These are phyloP conservation scores for Jackrogersella minutella DNA, from an alignment of 495 filamentous ascomycete species.

Conservation along the genomic window DNA sequence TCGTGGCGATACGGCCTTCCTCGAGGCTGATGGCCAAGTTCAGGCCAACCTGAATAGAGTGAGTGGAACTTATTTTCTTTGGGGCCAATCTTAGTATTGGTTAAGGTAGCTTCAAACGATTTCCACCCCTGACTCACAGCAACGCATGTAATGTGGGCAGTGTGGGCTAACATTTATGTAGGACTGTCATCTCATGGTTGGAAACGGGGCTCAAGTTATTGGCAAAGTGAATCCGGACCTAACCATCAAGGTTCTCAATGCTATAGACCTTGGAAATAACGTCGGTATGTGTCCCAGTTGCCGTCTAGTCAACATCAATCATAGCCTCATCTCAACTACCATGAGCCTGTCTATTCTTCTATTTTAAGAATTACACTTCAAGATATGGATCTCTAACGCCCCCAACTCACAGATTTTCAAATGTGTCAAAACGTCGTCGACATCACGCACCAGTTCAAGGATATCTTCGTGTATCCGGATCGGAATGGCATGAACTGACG, in stretches of 20 bases:
- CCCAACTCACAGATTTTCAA: constrained; percentile 69
- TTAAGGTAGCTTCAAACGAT: too few relatives aligned
- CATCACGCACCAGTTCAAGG: constrained; percentile 83
- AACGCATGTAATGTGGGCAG: not conserved
- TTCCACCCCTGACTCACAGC: not conserved
- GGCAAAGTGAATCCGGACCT: constrained; percentile 89
- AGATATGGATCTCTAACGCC: not conserved
- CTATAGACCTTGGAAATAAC: constrained; percentile 78
- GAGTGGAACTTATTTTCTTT: constrained; percentile 34
- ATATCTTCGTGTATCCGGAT: constrained; percentile 59
- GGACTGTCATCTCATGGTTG: constrained; percentile 80
- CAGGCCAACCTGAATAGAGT: constrained; percentile 77
- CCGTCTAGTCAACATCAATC: not conserved
- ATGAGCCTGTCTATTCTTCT: not conserved
- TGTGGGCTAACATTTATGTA: constrained; percentile 49
- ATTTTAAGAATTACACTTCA: not conserved
- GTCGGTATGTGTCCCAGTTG: constrained; percentile 61
- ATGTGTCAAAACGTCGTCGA: constrained; percentile 85
- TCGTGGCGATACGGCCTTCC: constrained; percentile 79
- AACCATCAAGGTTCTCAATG: constrained; percentile 75
- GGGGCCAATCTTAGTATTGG: not conserved
- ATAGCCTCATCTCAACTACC: not conserved
- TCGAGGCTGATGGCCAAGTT: constrained; percentile 78
- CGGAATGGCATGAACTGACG: constrained; percentile 44
- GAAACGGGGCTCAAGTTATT: constrained; percentile 85